Evolutionary conservation across 257 asterid species (phyloP), one percentile per base, ranked within the genome.

Genomic region (Plectranthus barbatus): DNA sequence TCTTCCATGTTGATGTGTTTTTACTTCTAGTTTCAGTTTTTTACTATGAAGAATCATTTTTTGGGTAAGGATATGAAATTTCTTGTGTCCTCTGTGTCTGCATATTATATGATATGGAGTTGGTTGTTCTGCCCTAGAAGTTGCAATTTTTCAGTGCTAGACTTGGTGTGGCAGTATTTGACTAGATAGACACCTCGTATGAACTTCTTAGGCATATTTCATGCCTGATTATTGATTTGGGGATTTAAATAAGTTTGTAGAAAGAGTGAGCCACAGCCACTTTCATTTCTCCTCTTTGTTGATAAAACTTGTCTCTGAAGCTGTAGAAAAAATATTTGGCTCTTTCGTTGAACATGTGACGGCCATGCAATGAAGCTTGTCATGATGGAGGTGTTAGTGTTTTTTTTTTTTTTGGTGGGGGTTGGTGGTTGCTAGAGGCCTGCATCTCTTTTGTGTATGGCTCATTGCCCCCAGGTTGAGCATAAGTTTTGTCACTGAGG

Each of bases 11-110:
- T 42, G 48, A 21, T 68, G 54, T 55, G 19, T 44, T 54, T 54
- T 60, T 17, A 19, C 33, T 39, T 19, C 36, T 3, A 17, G 5
- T 37, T 66, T 44, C 20, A 19, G n/a, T n/a, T 24, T 48, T 12
- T 34, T 31, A 55, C 60, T 36, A 15, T 63, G 37, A 26, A 21
- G 29, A 56, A 9, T 9, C 1, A 13, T 19, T 46, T 29, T 29
- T 63, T 34, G 19, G 9, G 33, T 26, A 58, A 15, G 53, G 60
- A 36, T 56, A 21, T 57, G 75, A 39, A 31, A 17, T 56, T 58
- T 63, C 54, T 49, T 18, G 52, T 55, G 45, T 54, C 19, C 59
- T 51, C 40, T 19, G 23, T 45, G 51, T 19, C 34, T 54, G 23
- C 50, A 10, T 48, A 49, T 51, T 45, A 15, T 69, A 19, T 52